phyloP scores from a whole-genome alignment of 306 rosid genomes.

The Ormosia semicastrata region DNA sequence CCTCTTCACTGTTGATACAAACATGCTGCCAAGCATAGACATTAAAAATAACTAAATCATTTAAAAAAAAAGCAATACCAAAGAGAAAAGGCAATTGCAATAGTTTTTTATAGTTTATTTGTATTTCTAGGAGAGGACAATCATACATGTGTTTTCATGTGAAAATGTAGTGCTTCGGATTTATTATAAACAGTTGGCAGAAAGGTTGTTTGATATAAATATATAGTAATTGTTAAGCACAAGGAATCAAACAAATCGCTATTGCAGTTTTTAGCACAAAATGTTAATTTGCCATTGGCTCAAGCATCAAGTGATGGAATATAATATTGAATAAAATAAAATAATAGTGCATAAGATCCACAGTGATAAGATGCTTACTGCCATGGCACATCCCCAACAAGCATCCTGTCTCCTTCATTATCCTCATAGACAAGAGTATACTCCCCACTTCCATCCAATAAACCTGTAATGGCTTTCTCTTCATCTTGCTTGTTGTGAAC shows the following conservation, averaged over 20 bases:
- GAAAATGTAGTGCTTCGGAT: constrained; percentile 24
- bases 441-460: constrained; percentile 94
- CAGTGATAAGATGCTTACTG: constrained; percentile 72
- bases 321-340: constrained; percentile 22
- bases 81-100: constrained; percentile 1
- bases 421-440: constrained; percentile 98
- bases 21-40: constrained; percentile 70
- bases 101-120: constrained; percentile 4
- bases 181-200: constrained; percentile 22
- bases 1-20: constrained; percentile 87
- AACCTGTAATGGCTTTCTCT: constrained; percentile 68
- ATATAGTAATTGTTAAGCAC: constrained; percentile 13
- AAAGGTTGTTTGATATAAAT: neutral
- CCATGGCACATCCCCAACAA: constrained; percentile 99
- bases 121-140: constrained; percentile 27
- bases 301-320: constrained; percentile 13
- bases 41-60: neutral
- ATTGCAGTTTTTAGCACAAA: neutral
- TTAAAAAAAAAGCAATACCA: neutral
- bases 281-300: neutral
- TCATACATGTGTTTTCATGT: constrained; percentile 28
- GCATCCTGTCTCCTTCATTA: constrained; percentile 99
- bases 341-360: constrained; percentile 26
- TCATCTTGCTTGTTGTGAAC: constrained; percentile 55
- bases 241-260: constrained; percentile 45